A percentile compares a stretch with the other conserved stretches of the same genome.
These are phyloP conservation scores for Colletotrichum phormii DNA, from an alignment of 2,329 filamentous ascomycete species.

Conservation along the genomic window DNA sequence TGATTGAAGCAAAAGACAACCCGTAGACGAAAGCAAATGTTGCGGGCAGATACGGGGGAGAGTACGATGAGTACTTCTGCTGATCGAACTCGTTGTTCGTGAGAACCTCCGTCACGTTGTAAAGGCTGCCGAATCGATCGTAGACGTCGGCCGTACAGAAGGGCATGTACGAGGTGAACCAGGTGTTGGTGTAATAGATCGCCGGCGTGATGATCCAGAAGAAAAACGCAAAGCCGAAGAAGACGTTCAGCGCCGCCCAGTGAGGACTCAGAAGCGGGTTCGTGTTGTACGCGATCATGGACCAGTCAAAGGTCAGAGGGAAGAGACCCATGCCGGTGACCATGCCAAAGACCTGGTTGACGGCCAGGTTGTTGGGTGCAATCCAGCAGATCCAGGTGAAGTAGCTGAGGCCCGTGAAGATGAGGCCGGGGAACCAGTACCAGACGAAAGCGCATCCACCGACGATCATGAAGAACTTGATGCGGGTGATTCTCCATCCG, in stretches of 20 bases:
- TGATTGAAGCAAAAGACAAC: conserved; percentile 77
- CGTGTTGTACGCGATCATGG: conserved; percentile 42
- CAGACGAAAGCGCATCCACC: conserved; percentile 57
- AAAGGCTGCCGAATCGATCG: conserved; percentile 59
- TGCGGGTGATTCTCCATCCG: conserved; percentile 50
- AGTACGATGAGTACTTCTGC: conserved; percentile 60
- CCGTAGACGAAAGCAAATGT: conserved; percentile 61
- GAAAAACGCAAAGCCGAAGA: conserved; percentile 64
- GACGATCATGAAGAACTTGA: conserved; percentile 53
- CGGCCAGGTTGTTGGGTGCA: conserved; percentile 56
- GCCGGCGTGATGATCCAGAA: conserved; percentile 66
- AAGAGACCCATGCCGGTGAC: conserved; percentile 52
- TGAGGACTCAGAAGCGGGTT: conserved; percentile 60
- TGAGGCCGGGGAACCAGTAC: conserved; percentile 60
- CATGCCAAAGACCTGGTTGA: conserved; percentile 63
- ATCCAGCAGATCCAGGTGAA: conserved; percentile 62
- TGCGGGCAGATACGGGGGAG: conserved; percentile 62
- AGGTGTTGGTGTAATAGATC: conserved; percentile 70
- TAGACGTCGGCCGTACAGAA: conserved; percentile 65
- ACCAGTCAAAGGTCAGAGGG: conserved; percentile 57
- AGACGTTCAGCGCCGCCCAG: conserved; percentile 71
- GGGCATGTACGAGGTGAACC: conserved; percentile 66
- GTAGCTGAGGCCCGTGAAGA: conserved; percentile 54
- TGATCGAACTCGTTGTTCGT: conserved; percentile 58
- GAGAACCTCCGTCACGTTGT: conserved; percentile 57